Percentiles rank a stretch among this genome's conserved stretches.
Evolutionary conservation across 345 rosid species (phyloP).

Genomic region (Gossypium arboreum): DNA sequence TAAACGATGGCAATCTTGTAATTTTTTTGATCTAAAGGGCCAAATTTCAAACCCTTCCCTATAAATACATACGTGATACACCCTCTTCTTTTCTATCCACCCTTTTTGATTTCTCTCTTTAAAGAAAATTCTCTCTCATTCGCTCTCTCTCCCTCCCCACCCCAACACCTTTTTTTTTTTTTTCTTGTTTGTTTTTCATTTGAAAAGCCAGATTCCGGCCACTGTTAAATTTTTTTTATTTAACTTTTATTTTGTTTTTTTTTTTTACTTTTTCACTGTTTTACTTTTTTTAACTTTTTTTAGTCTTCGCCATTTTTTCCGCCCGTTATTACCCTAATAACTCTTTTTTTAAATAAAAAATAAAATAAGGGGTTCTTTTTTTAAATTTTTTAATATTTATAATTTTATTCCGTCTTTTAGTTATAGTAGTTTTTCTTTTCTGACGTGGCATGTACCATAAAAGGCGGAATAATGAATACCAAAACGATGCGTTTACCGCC

Average conservation of each 20-base stretch:
- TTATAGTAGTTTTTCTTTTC: neutral
- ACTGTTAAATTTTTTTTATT: neutral
- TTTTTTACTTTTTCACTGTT: neutral
- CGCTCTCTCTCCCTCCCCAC: neutral
- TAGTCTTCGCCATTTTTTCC: constrained; percentile 1
- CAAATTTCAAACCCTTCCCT: constrained; percentile 9
- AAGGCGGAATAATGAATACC: constrained; percentile 42
- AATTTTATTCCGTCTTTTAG: neutral
- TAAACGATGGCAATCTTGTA: constrained; percentile 21
- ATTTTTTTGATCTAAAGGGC: neutral
- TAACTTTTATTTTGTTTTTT: neutral
- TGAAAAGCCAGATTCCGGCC: neutral
- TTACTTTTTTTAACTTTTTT: neutral
- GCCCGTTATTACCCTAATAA: neutral
- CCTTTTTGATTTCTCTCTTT: neutral
- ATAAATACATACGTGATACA: constrained; percentile 32
- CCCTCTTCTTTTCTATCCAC: neutral
- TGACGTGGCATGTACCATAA: constrained; percentile 70
- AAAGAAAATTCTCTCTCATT: neutral
- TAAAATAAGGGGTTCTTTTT: neutral
- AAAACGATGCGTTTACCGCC: constrained; percentile 89
- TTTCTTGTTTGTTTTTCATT: neutral
- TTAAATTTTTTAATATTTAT: neutral
- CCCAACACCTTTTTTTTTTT: too few relatives aligned
- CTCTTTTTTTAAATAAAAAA: neutral